Conservation (phyloP, 148 eudicot genomes). For the Camellia lanceoleosa region DNA sequence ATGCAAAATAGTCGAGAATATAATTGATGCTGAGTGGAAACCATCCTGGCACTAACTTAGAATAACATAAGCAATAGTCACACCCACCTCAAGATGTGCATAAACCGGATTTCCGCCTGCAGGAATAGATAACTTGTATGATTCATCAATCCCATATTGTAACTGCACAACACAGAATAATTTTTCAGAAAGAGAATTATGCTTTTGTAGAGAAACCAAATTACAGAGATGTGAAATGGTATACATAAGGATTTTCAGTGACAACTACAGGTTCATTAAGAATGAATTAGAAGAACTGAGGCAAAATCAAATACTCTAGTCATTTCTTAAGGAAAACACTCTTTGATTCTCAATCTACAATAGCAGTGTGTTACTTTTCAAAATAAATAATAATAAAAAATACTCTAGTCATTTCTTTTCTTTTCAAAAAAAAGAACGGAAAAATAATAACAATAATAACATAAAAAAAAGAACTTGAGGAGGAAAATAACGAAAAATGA, state of each 20-base stretch:
- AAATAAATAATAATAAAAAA: too few relatives aligned
- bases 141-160: constrained; percentile 67
- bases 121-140: constrained; percentile 62
- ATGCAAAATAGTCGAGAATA: not conserved
- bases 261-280: not conserved
- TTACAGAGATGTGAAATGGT: not conserved
- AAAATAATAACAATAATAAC: too few relatives aligned
- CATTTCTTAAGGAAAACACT: too few relatives aligned
- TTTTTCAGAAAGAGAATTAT: constrained; percentile 18
- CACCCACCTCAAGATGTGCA: constrained; percentile 59
- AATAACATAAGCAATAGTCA: not conserved
- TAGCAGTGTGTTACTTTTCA: too few relatives aligned
- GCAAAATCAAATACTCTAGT: too few relatives aligned
- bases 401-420: too few relatives aligned
- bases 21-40: not conserved
- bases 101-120: constrained; percentile 47
- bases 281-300: not conserved
- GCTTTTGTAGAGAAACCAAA: not conserved
- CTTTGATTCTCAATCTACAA: too few relatives aligned
- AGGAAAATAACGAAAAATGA: too few relatives aligned
- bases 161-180: constrained; percentile 48
- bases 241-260: not conserved
- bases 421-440: too few relatives aligned
- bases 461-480: too few relatives aligned
- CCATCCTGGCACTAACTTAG: too few relatives aligned